These are phyloP conservation scores for Phyllosticta citriasiana DNA, from an alignment of 2,329 filamentous ascomycete species.

Conservation along the genomic window DNA sequence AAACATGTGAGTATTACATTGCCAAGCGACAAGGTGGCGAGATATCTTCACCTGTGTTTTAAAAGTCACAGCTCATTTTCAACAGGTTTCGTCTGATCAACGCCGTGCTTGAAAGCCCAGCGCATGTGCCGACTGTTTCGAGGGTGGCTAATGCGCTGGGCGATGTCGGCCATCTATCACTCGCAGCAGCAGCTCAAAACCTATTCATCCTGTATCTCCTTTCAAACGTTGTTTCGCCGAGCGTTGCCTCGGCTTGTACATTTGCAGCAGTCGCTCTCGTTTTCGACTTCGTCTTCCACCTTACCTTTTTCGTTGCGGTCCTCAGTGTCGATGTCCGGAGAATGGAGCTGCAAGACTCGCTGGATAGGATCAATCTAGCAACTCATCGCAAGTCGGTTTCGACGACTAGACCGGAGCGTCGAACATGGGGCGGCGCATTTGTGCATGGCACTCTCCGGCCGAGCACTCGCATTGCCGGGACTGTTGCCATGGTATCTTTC, in stretches of 20 bases:
- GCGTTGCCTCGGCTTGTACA: conserved; percentile 64
- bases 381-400: conserved; percentile 5
- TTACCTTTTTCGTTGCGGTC: conserved; percentile 72
- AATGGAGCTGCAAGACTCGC: conserved; percentile 63
- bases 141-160: conserved; percentile 67
- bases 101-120: conserved; percentile 60
- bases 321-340: conserved; percentile 69
- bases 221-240: conserved; percentile 57
- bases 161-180: conserved; percentile 58
- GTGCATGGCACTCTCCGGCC: conserved; percentile 54
- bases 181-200: conserved; percentile 60
- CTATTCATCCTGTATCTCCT: conserved; percentile 54
- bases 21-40: neutral
- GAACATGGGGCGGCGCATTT: conserved; percentile 53
- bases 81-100: conserved; percentile 61
- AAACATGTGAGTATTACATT: conserved; percentile 44
- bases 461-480: conserved; percentile 66
- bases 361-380: conserved; percentile 37
- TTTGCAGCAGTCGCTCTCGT: conserved; percentile 66
- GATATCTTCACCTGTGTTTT: no score
- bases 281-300: conserved; percentile 68
- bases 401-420: conserved; percentile 36
- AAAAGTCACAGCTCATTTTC: neutral
- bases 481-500: conserved; percentile 61
- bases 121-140: conserved; percentile 56